These are phyloP conservation scores for Diaporthe nobilis DNA, from an alignment of 2,329 filamentous ascomycete species.

Conservation along the genomic window DNA sequence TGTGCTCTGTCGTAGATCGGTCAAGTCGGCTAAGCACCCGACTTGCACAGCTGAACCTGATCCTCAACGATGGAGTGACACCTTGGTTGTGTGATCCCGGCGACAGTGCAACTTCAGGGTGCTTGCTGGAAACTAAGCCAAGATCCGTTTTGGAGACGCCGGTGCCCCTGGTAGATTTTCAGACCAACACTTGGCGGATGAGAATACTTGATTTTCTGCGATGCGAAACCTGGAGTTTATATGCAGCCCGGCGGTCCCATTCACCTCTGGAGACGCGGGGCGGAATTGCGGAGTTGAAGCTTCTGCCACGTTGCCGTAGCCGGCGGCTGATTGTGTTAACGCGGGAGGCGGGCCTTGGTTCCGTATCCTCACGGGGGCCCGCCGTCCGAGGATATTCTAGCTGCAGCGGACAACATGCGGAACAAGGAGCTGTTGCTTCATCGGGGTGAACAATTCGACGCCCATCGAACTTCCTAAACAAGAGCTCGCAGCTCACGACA, in stretches of 20 bases:
- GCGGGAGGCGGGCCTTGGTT: constrained; percentile 35
- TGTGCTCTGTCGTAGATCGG: constrained; percentile 31
- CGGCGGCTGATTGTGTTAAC: constrained; percentile 27
- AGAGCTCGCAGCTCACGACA: constrained; percentile 20
- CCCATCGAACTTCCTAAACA: neutral
- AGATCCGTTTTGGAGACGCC: neutral
- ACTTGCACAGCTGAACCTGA: constrained; percentile 13
- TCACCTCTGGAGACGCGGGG: constrained; percentile 21
- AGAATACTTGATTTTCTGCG: neutral
- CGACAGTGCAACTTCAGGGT: constrained; percentile 18
- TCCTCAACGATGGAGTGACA: constrained; percentile 22
- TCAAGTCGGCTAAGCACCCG: constrained; percentile 38
- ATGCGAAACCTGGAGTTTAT: constrained; percentile 25
- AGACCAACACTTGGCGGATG: constrained; percentile 22
- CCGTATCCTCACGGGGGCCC: constrained; percentile 36
- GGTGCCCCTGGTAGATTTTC: neutral
- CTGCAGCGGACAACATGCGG: constrained; percentile 6
- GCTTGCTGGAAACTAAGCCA: constrained; percentile 14
- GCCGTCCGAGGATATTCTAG: constrained; percentile 15
- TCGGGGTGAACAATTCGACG: neutral
- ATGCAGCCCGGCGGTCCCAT: constrained; percentile 4
- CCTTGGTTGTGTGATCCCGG: constrained; percentile 30
- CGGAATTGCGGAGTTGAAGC: constrained; percentile 27
- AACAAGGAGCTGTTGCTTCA: neutral
- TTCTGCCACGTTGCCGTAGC: constrained; percentile 28